phyloP scores from a whole-genome alignment of 139 green algal species.

The Zygnema circumcarinatum region DNA sequence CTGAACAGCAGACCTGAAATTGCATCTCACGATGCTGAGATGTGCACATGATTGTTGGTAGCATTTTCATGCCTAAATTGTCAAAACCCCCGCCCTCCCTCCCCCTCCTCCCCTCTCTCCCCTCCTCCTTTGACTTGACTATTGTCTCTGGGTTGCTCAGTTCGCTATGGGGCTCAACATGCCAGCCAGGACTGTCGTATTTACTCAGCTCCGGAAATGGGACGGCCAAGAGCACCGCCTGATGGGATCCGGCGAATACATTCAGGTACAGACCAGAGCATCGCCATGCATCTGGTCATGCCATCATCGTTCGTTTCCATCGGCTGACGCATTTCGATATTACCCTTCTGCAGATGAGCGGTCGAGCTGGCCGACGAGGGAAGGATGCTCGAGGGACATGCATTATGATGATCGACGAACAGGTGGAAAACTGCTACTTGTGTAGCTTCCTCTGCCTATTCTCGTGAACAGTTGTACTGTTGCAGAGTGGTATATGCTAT shows the following conservation, averaged over 20 bases:
- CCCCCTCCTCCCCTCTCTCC: conserved; percentile 3
- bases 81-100: neutral
- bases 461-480: no score
- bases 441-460: neutral
- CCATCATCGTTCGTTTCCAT: neutral
- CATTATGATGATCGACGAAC: conserved; percentile 82
- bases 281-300: neutral
- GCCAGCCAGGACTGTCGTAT: conserved; percentile 92
- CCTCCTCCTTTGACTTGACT: neutral
- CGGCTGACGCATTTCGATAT: neutral
- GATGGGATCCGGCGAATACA: conserved; percentile 85
- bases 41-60: neutral
- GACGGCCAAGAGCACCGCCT: conserved; percentile 79
- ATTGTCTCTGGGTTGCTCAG: conserved; percentile 63
- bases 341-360: conserved; percentile 86
- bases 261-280: conserved; percentile 65
- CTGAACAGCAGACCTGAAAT: no score
- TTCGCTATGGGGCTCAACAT: conserved; percentile 99
- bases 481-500: neutral
- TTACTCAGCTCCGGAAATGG: conserved; percentile 86
- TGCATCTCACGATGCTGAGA: neutral
- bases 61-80: neutral
- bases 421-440: conserved; percentile 23
- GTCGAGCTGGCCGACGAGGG: conserved; percentile 86
- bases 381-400: conserved; percentile 87